Evolutionary conservation across 768 basidiomycete genomes (phyloP).

Genomic region (Paxillus rubicundulus): DNA sequence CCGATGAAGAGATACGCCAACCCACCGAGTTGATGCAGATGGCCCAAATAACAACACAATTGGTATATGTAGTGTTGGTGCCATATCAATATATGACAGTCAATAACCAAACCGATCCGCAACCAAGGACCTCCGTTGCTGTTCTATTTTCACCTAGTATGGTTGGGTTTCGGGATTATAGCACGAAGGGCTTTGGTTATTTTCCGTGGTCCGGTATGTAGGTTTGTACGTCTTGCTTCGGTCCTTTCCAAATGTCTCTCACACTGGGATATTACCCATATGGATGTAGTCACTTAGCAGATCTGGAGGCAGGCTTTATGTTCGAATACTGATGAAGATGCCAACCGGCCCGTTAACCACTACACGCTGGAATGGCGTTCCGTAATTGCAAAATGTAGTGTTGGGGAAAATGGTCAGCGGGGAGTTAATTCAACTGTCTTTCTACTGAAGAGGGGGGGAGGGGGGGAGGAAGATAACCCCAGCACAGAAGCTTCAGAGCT

Average conservation of each 20-base stretch:
- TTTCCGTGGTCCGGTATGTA: constrained; percentile 19
- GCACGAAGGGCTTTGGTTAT: constrained; percentile 7
- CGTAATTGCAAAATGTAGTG: neutral
- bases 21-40: neutral
- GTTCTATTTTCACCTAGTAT: constrained; percentile 13
- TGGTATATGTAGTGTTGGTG: neutral
- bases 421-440: neutral
- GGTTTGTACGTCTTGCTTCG: constrained; percentile 1
- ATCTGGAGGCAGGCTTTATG: neutral
- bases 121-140: neutral
- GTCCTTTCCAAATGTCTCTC: neutral
- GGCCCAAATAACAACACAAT: neutral
- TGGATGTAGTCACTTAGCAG: neutral
- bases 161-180: constrained; percentile 14
- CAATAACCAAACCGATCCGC: neutral
- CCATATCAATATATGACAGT: too few species aligned
- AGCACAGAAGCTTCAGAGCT: neutral
- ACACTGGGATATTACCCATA: neutral
- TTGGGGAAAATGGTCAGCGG: neutral
- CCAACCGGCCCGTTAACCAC: neutral
- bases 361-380: neutral
- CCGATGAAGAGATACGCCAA: neutral
- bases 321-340: neutral
- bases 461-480: neutral
- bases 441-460: too few species aligned